These are phyloP conservation scores for Chalciporus chontae DNA, from an alignment of 768 basidiomycete species.

Conservation along the genomic window DNA sequence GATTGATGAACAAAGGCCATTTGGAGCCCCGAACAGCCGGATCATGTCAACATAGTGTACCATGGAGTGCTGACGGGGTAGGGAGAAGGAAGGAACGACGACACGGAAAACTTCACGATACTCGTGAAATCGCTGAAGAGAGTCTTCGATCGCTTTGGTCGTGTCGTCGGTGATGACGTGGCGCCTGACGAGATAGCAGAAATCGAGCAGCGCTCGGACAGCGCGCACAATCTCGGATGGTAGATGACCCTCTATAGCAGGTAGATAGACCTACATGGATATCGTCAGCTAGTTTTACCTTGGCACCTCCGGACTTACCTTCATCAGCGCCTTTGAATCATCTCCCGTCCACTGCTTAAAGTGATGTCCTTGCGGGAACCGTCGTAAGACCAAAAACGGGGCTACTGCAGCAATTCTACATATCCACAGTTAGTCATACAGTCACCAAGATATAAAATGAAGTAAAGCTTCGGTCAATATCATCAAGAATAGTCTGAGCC, in stretches of 20 bases:
- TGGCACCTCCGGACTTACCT: constrained; percentile 18
- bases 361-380: constrained; percentile 28
- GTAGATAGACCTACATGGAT: constrained; percentile 25
- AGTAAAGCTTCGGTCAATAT: constrained; percentile 29
- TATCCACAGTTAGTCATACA: too few relatives aligned
- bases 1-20: constrained; percentile 36
- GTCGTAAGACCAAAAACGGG: constrained; percentile 23
- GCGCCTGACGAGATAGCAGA: constrained; percentile 7
- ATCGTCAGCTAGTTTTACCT: not conserved
- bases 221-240: constrained; percentile 13
- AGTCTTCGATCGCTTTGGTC: constrained; percentile 14
- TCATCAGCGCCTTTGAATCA: constrained; percentile 39
- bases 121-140: constrained; percentile 19
- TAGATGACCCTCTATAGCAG: constrained; percentile 25
- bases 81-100: constrained; percentile 16
- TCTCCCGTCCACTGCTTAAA: constrained; percentile 40
- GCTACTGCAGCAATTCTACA: constrained; percentile 28
- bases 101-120: constrained; percentile 17
- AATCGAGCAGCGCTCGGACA: constrained; percentile 15
- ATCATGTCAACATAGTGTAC: constrained; percentile 20
- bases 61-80: constrained; percentile 34
- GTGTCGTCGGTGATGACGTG: constrained; percentile 17
- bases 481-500: constrained; percentile 21
- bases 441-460: not conserved
- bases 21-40: constrained; percentile 28